phyloP scores from a whole-genome alignment of 768 basidiomycete species.

The Leccinum barrowsii region DNA sequence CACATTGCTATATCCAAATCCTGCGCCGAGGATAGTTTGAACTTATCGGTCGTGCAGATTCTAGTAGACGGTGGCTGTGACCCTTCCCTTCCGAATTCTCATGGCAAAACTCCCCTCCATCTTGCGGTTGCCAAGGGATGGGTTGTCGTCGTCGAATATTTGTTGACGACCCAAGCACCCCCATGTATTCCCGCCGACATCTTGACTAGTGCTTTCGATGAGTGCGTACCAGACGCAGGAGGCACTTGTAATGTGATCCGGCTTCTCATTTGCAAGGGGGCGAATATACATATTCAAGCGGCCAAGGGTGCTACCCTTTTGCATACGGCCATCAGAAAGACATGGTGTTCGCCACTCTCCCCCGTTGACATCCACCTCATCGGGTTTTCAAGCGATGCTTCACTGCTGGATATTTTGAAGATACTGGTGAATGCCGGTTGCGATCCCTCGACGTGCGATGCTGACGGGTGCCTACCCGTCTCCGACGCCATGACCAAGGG shows the following conservation, averaged over 20 bases:
- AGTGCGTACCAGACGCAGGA: neutral
- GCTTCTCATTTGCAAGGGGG: neutral
- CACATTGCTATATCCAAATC: neutral
- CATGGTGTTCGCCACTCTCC: neutral
- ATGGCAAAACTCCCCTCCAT: neutral
- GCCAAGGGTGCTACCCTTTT: neutral
- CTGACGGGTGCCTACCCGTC: neutral
- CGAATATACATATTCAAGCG: neutral
- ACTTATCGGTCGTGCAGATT: neutral
- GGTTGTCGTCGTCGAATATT: neutral
- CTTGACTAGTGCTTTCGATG: neutral
- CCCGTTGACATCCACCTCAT: neutral
- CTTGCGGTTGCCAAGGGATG: neutral
- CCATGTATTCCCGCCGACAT: neutral
- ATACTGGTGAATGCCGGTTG: slow-evolving; percentile 1
- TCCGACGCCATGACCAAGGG: neutral
- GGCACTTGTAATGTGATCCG: neutral
- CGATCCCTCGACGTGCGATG: neutral
- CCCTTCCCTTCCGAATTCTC: neutral
- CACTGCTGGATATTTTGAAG: neutral
- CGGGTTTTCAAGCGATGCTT: neutral
- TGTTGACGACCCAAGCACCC: neutral
- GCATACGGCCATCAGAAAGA: neutral
- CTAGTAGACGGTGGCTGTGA: slow-evolving; percentile 6
- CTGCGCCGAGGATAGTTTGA: neutral